Conservation (phyloP, 805 yeast species). For the Metschnikowia arizonensis region DNA sequence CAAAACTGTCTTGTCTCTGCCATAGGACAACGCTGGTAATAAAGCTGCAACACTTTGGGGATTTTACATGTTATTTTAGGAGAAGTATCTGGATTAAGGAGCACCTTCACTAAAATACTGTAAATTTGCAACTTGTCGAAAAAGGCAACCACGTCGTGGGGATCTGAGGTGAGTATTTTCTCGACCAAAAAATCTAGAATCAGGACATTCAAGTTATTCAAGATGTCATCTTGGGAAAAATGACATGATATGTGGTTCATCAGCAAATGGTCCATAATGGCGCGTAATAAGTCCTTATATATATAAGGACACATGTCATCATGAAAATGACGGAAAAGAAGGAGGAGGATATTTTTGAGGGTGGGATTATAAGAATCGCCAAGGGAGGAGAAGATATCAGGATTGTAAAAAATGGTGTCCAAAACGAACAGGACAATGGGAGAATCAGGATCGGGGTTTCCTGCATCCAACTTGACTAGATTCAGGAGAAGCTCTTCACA, state of each 20-base stretch:
- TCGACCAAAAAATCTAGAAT: not conserved
- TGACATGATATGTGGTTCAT: conserved; percentile 8
- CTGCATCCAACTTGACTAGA: too few relatives aligned
- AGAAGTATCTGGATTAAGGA: not conserved
- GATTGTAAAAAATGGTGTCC: too few relatives aligned
- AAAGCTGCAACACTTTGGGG: not conserved
- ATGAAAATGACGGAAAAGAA: conserved; percentile 9
- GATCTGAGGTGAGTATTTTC: not conserved
- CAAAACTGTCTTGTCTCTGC: not conserved
- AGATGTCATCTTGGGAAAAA: conserved; percentile 8
- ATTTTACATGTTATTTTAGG: not conserved
- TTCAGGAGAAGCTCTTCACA: too few relatives aligned
- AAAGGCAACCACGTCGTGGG: not conserved
- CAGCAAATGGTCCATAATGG: conserved; percentile 7
- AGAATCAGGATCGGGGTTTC: too few relatives aligned
- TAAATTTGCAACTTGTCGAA: not conserved
- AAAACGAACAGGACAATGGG: too few relatives aligned
- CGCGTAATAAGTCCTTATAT: conserved; percentile 7
- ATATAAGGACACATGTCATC: conserved; percentile 4
- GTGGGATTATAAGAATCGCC: conserved; percentile 10
- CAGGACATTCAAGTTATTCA: not conserved
- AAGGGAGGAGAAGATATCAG: not conserved
- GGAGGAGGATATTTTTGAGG: conserved; percentile 9
- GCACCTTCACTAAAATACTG: not conserved
- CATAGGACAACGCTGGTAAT: not conserved